Conservation (phyloP, 257 asterid genomes). For the Rehmannia glutinosa region DNA sequence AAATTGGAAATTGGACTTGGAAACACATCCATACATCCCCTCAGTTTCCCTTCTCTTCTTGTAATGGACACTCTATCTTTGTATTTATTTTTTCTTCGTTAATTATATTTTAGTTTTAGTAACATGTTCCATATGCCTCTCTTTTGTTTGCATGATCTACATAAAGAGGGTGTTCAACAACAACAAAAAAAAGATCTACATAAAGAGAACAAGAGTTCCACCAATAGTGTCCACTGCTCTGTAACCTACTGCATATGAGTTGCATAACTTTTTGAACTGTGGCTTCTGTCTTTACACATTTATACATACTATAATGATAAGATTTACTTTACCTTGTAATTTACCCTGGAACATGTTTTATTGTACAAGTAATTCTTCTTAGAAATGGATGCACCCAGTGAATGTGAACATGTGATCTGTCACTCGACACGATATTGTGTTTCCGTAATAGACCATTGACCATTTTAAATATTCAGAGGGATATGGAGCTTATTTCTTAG, state of each 20-base stretch:
- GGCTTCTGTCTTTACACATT: constrained; percentile 12
- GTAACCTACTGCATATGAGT: neutral
- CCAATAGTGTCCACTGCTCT: neutral
- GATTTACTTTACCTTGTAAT: neutral
- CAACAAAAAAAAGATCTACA: too few species aligned
- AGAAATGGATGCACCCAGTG: constrained; percentile 10
- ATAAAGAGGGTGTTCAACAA: too few species aligned
- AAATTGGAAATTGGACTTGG: too few species aligned
- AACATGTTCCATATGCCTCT: neutral
- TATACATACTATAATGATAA: too few species aligned
- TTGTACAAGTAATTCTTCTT: neutral
- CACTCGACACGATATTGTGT: neutral
- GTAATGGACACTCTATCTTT: neutral
- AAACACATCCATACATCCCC: too few species aligned
- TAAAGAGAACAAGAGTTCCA: neutral
- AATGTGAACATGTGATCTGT: neutral
- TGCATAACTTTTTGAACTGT: neutral
- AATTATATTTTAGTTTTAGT: neutral
- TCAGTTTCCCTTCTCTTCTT: neutral
- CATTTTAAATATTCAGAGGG: neutral
- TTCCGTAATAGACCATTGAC: too few species aligned
- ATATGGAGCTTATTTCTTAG: neutral
- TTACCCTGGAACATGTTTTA: neutral
- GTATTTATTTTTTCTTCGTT: neutral
- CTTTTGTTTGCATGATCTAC: neutral